phyloP scores from a whole-genome alignment of 169 alveolate genomes.

The Plasmodium falciparum region DNA sequence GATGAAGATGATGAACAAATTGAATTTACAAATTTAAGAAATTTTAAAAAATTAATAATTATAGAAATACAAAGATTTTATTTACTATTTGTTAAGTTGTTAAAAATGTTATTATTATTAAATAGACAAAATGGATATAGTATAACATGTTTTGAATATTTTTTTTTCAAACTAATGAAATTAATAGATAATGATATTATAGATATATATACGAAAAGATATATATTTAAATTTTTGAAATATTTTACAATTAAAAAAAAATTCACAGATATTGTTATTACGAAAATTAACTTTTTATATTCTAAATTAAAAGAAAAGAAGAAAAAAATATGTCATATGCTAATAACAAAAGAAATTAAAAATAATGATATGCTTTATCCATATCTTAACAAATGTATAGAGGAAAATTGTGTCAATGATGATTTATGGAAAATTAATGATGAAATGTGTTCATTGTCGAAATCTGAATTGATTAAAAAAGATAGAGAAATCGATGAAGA shows the following conservation, averaged over 20 bases:
- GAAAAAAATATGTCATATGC: conserved; percentile 32
- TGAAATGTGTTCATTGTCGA: no score
- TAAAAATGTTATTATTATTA: conserved; percentile 27
- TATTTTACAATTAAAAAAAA: conserved; percentile 58
- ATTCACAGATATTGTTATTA: conserved; percentile 39
- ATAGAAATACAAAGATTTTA: conserved; percentile 49
- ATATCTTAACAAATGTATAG: conserved; percentile 5
- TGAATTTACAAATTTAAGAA: conserved; percentile 32
- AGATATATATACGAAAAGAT: conserved; percentile 40
- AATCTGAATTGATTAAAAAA: background rate
- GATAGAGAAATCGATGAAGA: background rate
- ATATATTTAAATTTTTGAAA: conserved; percentile 34
- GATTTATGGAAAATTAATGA: no score
- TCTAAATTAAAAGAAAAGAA: conserved; percentile 43
- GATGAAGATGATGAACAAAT: conserved; percentile 9
- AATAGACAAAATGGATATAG: conserved; percentile 28
- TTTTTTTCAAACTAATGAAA: conserved; percentile 47
- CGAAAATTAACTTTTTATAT: conserved; percentile 31
- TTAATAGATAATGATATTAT: conserved; percentile 41
- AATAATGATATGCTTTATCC: background rate
- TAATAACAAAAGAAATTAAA: conserved; percentile 27
- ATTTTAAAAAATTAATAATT: conserved; percentile 36
- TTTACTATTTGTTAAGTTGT: conserved; percentile 43
- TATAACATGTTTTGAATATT: conserved; percentile 45
- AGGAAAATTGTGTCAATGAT: background rate